Evolutionary conservation across 176 grass and related monocot species (phyloP).

Genomic region (Cenchrus purpureus): DNA sequence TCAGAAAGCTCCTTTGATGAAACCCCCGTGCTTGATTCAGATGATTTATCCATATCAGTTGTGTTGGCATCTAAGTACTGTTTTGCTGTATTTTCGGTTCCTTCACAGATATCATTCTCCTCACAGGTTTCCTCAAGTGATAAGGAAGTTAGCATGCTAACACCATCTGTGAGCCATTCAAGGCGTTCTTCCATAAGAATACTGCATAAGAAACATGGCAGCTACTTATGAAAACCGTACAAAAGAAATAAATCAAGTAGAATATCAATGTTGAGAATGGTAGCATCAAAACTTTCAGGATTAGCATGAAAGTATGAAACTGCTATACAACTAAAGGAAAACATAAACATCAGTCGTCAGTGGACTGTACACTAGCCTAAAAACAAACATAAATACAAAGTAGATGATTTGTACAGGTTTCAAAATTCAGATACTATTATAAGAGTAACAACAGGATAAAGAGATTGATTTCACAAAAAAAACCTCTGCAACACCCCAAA

Average conservation of each 20-base stretch:
- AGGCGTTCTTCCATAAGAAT: constrained; percentile 97
- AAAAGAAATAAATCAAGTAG: constrained; percentile 31
- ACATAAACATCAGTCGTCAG: background rate
- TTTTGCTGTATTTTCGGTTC: constrained; percentile 46
- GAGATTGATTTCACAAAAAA: background rate
- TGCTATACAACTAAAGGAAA: constrained; percentile 32
- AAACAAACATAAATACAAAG: background rate
- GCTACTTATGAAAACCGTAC: constrained; percentile 34
- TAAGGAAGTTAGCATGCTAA: constrained; percentile 78
- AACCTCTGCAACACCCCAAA: constrained; percentile 97
- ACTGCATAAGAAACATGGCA: constrained; percentile 47
- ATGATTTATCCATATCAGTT: constrained; percentile 44
- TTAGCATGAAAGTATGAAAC: background rate
- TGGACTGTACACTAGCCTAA: constrained; percentile 11
- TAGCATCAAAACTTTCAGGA: constrained; percentile 30
- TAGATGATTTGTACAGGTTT: background rate
- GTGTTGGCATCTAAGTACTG: constrained; percentile 43
- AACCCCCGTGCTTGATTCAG: constrained; percentile 51
- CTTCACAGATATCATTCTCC: constrained; percentile 53
- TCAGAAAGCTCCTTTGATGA: constrained; percentile 45
- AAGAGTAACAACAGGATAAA: background rate
- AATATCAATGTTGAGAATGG: constrained; percentile 19
- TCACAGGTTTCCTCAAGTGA: constrained; percentile 64
- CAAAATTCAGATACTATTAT: constrained; percentile 14
- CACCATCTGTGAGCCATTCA: constrained; percentile 81